A percentile compares a stretch with the other conserved stretches of the same genome.
phyloP scores from a whole-genome alignment of 495 filamentous ascomycete species.

The Penicillium simplicissimum region DNA sequence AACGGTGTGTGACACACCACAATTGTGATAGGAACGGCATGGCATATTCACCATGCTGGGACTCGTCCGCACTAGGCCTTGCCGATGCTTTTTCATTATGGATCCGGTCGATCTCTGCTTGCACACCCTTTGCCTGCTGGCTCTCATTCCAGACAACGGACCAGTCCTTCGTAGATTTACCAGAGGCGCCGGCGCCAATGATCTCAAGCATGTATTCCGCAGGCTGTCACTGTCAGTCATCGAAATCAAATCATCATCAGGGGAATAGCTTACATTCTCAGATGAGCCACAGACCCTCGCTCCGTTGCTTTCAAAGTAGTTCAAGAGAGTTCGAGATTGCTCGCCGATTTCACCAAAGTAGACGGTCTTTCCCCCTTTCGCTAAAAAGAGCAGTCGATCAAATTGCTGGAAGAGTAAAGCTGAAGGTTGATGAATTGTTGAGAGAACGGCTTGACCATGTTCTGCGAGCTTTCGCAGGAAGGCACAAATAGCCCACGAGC shows the following conservation, averaged over 20 bases:
- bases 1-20: slow-evolving; percentile 47
- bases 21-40: slow-evolving; percentile 56
- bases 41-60: slow-evolving; percentile 45
- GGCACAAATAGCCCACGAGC: slow-evolving; percentile 78
- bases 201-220: slow-evolving; percentile 94
- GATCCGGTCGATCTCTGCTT: slow-evolving; percentile 65
- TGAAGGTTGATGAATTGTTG: slow-evolving; percentile 93
- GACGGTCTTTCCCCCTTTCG: slow-evolving; percentile 78
- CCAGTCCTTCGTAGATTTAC: slow-evolving; percentile 82
- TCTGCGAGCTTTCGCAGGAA: slow-evolving; percentile 86
- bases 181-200: slow-evolving; percentile 56
- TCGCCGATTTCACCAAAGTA: slow-evolving; percentile 88
- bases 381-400: slow-evolving; percentile 82
- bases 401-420: slow-evolving; percentile 92
- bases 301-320: slow-evolving; percentile 78
- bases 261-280: slow-evolving; percentile 65
- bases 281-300: slow-evolving; percentile 66
- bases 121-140: slow-evolving; percentile 62
- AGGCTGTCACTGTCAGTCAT: slow-evolving; percentile 42
- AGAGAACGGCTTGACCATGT: slow-evolving; percentile 84
- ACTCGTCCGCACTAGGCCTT: slow-evolving; percentile 11
- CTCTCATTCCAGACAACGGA: slow-evolving; percentile 70
- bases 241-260: slow-evolving; percentile 1
- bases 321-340: slow-evolving; percentile 66
- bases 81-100: slow-evolving; percentile 47